Percentiles rank a stretch among this genome's conserved stretches.
Conservation (phyloP, 345 rosid genomes). For the Rhodamnia argentea region DNA sequence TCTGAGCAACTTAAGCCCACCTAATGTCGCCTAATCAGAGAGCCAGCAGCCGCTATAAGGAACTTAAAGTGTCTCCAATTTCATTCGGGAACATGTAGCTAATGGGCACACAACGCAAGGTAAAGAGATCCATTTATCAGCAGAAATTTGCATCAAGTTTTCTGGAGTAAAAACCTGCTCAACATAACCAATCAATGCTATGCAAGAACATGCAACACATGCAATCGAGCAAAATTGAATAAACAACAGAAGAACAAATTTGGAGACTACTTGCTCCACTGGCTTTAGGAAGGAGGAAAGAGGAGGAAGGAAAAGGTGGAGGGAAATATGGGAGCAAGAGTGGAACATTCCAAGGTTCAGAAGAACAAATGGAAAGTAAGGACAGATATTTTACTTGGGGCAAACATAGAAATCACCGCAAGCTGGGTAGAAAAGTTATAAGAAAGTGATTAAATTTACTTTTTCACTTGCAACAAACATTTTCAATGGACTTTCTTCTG, state of each 20-base stretch:
- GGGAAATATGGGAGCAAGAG: not conserved
- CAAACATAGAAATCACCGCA: not conserved
- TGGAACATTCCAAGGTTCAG: not conserved
- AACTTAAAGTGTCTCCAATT: not conserved
- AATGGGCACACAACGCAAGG: not conserved
- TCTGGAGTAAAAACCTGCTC: not conserved
- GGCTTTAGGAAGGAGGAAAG: not conserved
- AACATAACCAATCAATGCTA: not conserved
- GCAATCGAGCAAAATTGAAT: not conserved
- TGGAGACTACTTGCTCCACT: not conserved
- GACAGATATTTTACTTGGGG: not conserved
- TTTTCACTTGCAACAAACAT: not conserved
- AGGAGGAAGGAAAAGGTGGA: not conserved
- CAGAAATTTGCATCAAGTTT: not conserved
- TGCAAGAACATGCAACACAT: not conserved
- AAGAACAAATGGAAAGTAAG: not conserved
- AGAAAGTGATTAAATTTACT: not conserved
- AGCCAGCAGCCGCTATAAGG: not conserved
- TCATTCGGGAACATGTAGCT: not conserved
- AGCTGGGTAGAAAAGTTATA: not conserved
- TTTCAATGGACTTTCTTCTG: not conserved
- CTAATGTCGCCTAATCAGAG: not conserved
- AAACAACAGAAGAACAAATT: not conserved
- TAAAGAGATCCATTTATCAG: not conserved
- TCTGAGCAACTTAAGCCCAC: too few species aligned